A percentile compares a stretch with the other conserved stretches of the same genome.
Conservation (phyloP, 306 rosid species). For the Ceratonia siliqua region DNA sequence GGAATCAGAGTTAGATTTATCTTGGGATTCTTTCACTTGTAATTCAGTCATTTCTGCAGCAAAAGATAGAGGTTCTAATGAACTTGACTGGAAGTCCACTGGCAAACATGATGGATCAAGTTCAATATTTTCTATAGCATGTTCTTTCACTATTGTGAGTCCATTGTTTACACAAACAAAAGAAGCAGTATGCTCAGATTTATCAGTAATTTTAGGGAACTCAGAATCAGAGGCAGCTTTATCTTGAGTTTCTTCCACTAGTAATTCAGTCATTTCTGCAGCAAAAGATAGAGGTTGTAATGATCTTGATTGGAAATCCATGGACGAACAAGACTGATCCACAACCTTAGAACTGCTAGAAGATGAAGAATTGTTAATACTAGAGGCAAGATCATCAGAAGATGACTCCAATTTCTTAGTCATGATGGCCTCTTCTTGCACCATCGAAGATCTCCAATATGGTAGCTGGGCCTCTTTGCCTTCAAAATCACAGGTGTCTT, state of each 20-base stretch:
- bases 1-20: slow-evolving; percentile 42
- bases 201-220: slow-evolving; percentile 33
- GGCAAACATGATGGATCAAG: slow-evolving; percentile 47
- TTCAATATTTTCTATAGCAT: slow-evolving; percentile 38
- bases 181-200: slow-evolving; percentile 31
- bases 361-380: slow-evolving; percentile 29
- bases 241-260: slow-evolving; percentile 53
- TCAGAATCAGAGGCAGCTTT: slow-evolving; percentile 45
- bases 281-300: slow-evolving; percentile 54
- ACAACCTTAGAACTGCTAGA: slow-evolving; percentile 30
- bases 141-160: slow-evolving; percentile 34
- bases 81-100: slow-evolving; percentile 47
- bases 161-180: slow-evolving; percentile 31
- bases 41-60: slow-evolving; percentile 49
- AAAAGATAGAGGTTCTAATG: slow-evolving; percentile 52
- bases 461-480: slow-evolving; percentile 54
- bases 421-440: slow-evolving; percentile 45
- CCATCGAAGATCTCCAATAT: slow-evolving; percentile 47
- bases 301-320: slow-evolving; percentile 47
- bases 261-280: slow-evolving; percentile 49
- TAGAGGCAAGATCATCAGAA: slow-evolving; percentile 47
- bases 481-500: slow-evolving; percentile 40
- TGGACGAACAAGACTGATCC: slow-evolving; percentile 46
- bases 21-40: slow-evolving; percentile 54
- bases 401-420: slow-evolving; percentile 40